These are phyloP conservation scores for Claviceps digitariae DNA, from an alignment of 2,329 filamentous ascomycete genomes.

Conservation along the genomic window DNA sequence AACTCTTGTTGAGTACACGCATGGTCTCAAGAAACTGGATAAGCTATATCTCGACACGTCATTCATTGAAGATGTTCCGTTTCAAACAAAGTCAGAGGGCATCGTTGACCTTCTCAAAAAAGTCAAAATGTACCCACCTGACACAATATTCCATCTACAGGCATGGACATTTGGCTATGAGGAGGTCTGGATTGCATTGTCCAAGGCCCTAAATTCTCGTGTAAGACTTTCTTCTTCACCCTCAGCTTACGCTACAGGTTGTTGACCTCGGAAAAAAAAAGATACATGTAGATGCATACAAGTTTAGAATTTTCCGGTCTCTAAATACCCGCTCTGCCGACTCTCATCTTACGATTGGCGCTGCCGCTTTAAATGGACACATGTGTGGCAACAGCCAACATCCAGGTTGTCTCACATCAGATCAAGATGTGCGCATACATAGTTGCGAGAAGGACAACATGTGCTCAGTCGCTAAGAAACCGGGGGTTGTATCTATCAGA, in stretches of 20 bases:
- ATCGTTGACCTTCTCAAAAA: slow-evolving; percentile 59
- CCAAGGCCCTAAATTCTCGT: slow-evolving; percentile 51
- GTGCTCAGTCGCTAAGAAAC: slow-evolving; percentile 34
- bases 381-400: slow-evolving; percentile 58
- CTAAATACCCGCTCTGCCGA: slow-evolving; percentile 33
- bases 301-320: slow-evolving; percentile 56
- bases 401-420: slow-evolving; percentile 56
- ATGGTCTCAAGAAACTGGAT: slow-evolving; percentile 53
- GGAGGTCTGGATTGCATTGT: slow-evolving; percentile 76
- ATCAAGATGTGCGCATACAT: slow-evolving; percentile 55
- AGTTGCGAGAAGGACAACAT: slow-evolving; percentile 67
- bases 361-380: slow-evolving; percentile 57
- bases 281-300: slow-evolving; percentile 77
- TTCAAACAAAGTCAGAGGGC: slow-evolving; percentile 58
- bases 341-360: slow-evolving; percentile 40
- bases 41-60: slow-evolving; percentile 86
- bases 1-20: slow-evolving; percentile 58
- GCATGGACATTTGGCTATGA: slow-evolving; percentile 89
- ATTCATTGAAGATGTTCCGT: slow-evolving; percentile 36
- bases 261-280: slow-evolving; percentile 28
- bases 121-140: slow-evolving; percentile 50
- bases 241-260: background rate
- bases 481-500: slow-evolving; percentile 57
- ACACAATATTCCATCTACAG: slow-evolving; percentile 72
- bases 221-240: slow-evolving; percentile 22